A percentile compares a stretch with the other conserved stretches of the same genome.
Evolutionary conservation across 441 rosid genomes (phyloP).

Genomic region (Euphorbia celastroides): DNA sequence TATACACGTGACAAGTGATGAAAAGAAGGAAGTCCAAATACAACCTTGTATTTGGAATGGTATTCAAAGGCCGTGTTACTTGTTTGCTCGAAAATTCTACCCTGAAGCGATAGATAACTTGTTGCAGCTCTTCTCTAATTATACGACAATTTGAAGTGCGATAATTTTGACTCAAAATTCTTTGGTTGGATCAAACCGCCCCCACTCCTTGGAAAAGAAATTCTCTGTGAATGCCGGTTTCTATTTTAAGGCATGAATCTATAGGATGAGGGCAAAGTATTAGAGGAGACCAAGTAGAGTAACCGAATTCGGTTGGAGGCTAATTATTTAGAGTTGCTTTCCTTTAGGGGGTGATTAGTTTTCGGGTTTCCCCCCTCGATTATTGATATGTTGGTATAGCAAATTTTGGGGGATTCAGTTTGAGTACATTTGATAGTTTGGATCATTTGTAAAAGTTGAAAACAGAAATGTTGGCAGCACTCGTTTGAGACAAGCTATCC

Average conservation of each 20-base stretch:
- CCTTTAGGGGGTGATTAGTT: conserved; percentile 24
- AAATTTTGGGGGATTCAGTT: conserved; percentile 28
- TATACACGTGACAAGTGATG: conserved; percentile 76
- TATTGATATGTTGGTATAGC: conserved; percentile 19
- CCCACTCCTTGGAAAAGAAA: conserved; percentile 23
- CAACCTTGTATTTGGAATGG: conserved; percentile 89
- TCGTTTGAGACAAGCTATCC: background rate
- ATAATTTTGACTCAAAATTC: conserved; percentile 51
- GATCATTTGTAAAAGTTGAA: too few relatives aligned
- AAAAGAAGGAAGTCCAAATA: conserved; percentile 48
- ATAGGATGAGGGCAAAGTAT: conserved; percentile 14
- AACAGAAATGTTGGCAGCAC: conserved; percentile 2
- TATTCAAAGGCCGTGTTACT: conserved; percentile 76
- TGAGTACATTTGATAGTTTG: conserved; percentile 16
- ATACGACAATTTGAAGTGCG: conserved; percentile 49
- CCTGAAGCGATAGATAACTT: conserved; percentile 64
- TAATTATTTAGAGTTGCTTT: conserved; percentile 23
- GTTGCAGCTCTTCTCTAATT: conserved; percentile 67
- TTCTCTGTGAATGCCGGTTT: conserved; percentile 33
- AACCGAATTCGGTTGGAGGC: conserved; percentile 26
- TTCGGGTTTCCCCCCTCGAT: conserved; percentile 26
- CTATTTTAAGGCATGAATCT: conserved; percentile 16
- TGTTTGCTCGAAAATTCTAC: conserved; percentile 87
- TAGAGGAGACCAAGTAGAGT: conserved; percentile 21
- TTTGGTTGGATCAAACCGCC: conserved; percentile 33